Evolutionary conservation across 208 protist genomes (phyloP), one percentile per base, ranked within the genome.

Genomic region (Crithidia brevicula): DNA sequence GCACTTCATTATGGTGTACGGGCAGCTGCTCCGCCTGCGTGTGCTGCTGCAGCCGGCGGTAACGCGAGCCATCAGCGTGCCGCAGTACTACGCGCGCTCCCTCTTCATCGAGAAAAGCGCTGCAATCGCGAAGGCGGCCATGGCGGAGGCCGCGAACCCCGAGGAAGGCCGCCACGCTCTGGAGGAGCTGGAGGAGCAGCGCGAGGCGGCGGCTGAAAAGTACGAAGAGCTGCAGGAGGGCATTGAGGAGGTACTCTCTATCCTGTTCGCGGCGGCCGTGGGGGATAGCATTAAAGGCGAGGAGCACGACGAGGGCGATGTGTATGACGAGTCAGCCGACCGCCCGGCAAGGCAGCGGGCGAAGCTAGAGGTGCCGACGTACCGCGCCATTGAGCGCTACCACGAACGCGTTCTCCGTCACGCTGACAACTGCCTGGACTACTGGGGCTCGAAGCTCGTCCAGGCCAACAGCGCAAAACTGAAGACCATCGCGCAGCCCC

Each of bases 21-120:
- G 78, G 0, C 91, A 93, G 54, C 77, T 94, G 31, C 77, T 96
- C 36, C 77, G 79, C 8, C 65, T 94, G 16, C 85, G 91, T 31
- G 79, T 93, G 50, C 77, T 83, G 69, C 63, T 96, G 40, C 91
- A 96, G 71, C 88, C 88, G 0, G 75, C 74, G 8, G 74, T 96
- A 22, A 71, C 76, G 9, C 79, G 81, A 3, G 77, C 84, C 13
- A 74, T 93, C 9, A 62, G 80, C 5, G 54, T 96, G 47, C 90
- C 90, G 42, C 90, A 96, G 74, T 91, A 93, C 63, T 96, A 96
- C 67, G 82, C 90, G 1, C 53, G 71, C n/a, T 28, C 56, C 3
- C 72, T 88, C 43, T 96, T 91, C 47, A 10, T 75, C 1, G 25
- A 68, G 3, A 46, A 65, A 60, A 43, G 71, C 46, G 36, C 50